Evolutionary conservation across 129 eudicot genomes (phyloP).

Genomic region (Helianthus annuus): HanXRQr2.0-SUNRISE NC_035440.2:24803283-24803782

Average conservation of each 20-base stretch:
- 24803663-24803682: constrained; percentile 40
- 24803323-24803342: constrained; percentile 35
- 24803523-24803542: constrained; percentile 35
- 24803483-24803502: constrained; percentile 36
- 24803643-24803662: constrained; percentile 55
- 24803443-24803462: constrained; percentile 37
- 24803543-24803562: constrained; percentile 34
- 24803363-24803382: constrained; percentile 39
- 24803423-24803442: constrained; percentile 43
- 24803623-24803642: constrained; percentile 54
- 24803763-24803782: constrained; percentile 22
- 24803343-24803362: constrained; percentile 45
- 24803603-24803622: constrained; percentile 51
- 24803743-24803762: constrained; percentile 37
- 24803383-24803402: constrained; percentile 30
- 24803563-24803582: constrained; percentile 51
- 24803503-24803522: constrained; percentile 41
- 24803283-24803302: too few species aligned
- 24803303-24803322: not conserved
- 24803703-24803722: constrained; percentile 44
- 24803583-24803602: constrained; percentile 52
- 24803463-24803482: constrained; percentile 37
- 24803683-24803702: constrained; percentile 52
- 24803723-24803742: constrained; percentile 32
- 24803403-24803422: constrained; percentile 41